A percentile compares a stretch with the other conserved stretches of the same genome.
These are phyloP conservation scores for Alnus glutinosa DNA, from an alignment of 306 rosid species.

Conservation along the genomic window DNA sequence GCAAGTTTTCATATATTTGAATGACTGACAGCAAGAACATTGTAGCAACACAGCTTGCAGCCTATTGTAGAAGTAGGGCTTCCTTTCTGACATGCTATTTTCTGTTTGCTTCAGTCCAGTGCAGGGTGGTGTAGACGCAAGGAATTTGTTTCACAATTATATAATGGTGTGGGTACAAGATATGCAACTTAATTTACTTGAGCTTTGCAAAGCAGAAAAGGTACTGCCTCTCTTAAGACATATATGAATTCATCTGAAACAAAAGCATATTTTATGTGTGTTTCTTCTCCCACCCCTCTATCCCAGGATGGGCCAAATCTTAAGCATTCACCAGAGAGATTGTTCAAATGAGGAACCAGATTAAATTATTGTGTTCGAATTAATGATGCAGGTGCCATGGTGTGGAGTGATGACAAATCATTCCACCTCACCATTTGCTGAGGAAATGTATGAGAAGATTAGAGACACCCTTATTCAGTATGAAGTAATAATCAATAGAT, in stretches of 20 bases:
- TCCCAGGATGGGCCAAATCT: neutral
- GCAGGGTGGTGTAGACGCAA: slow-evolving; percentile 83
- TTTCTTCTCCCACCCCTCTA: neutral
- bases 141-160: slow-evolving; percentile 79
- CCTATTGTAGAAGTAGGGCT: neutral
- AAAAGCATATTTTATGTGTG: neutral
- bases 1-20: neutral
- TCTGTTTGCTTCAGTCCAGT: slow-evolving; percentile 52
- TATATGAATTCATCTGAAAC: slow-evolving; percentile 9
- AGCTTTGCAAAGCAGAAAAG: slow-evolving; percentile 93
- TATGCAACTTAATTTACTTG: slow-evolving; percentile 82
- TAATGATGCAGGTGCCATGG: slow-evolving; percentile 85
- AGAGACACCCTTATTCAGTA: slow-evolving; percentile 70
- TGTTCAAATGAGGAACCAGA: neutral
- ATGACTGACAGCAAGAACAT: neutral
- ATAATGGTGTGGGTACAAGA: slow-evolving; percentile 95
- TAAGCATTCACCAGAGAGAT: slow-evolving; percentile 1
- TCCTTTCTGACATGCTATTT: slow-evolving; percentile 35
- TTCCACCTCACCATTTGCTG: slow-evolving; percentile 90
- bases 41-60: neutral
- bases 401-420: slow-evolving; percentile 86
- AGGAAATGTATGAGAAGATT: slow-evolving; percentile 88
- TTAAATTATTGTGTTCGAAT: slow-evolving; percentile 29
- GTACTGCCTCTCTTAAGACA: slow-evolving; percentile 36
- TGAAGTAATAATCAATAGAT: slow-evolving; percentile 83